Percentiles rank a stretch among this genome's conserved stretches.
Evolutionary conservation across 1,284 basidiomycete species (phyloP).

Genomic region (Phellinidium pouzarii): DNA sequence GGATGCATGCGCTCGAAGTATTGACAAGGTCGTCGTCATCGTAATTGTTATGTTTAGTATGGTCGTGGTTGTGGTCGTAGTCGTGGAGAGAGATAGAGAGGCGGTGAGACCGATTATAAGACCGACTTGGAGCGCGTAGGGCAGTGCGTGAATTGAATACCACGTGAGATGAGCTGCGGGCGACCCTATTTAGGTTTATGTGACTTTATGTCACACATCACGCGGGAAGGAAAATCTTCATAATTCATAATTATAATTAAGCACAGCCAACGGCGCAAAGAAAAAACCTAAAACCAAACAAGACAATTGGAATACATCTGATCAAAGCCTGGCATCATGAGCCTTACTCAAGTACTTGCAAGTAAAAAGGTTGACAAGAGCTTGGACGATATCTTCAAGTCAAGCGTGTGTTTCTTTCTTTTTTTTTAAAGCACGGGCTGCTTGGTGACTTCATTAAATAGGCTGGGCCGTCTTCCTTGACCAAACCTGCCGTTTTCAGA

Average conservation of each 20-base stretch:
- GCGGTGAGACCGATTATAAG: neutral
- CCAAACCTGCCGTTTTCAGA: constrained; percentile 2
- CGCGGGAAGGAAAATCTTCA: no score
- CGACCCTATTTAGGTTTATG: no score
- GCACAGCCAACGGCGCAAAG: no score
- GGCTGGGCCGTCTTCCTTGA: constrained; percentile 15
- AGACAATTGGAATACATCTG: neutral
- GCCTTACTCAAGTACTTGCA: neutral
- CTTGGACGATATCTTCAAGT: constrained; percentile 16
- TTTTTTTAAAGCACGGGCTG: neutral
- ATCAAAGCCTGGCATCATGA: neutral
- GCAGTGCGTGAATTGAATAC: no score
- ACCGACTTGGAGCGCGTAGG: neutral
- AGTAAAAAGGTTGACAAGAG: constrained; percentile 10
- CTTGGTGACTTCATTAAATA: neutral
- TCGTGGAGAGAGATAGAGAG: neutral
- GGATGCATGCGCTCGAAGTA: neutral
- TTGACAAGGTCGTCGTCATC: neutral
- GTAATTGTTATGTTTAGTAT: neutral
- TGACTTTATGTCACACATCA: no score
- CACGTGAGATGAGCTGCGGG: no score
- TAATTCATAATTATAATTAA: no score
- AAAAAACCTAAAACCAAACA: no score
- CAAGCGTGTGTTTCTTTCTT: constrained; percentile 5
- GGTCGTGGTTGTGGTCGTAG: neutral